A percentile compares a stretch with the other conserved stretches of the same genome.
Conservation (phyloP, 2,329 filamentous ascomycete species). For the Fusarium brevicatenulatum region DNA sequence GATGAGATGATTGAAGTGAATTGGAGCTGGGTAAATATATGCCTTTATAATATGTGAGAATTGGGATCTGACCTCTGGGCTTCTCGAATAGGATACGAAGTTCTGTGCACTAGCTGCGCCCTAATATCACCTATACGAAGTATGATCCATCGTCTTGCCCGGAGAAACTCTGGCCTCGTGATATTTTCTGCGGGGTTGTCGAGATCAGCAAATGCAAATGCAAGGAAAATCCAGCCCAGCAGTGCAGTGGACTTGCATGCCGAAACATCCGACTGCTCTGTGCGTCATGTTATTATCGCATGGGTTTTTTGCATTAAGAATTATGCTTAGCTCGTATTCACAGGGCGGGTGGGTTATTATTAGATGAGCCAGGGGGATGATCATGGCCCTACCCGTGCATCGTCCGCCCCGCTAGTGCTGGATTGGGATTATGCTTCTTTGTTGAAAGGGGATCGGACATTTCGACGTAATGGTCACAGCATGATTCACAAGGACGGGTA, state of each 20-base stretch:
- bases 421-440: background rate
- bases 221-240: background rate
- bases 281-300: background rate
- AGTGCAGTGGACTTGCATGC: background rate
- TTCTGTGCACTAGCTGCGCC: slow-evolving; percentile 4
- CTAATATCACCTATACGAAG: slow-evolving; percentile 10
- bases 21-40: slow-evolving; percentile 1
- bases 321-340: slow-evolving; percentile 16
- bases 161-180: slow-evolving; percentile 7
- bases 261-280: slow-evolving; percentile 1
- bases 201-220: background rate
- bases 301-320: background rate
- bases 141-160: background rate
- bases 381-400: background rate
- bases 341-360: background rate
- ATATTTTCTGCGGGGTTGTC: background rate
- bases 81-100: slow-evolving; percentile 12
- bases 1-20: background rate
- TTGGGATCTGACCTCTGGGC: background rate
- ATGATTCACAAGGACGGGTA: background rate
- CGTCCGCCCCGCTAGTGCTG: background rate
- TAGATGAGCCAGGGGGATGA: background rate
- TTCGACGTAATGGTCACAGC: background rate
- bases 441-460: background rate
- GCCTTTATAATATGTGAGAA: slow-evolving; percentile 4